These are phyloP conservation scores for Stephania cephalantha DNA, from an alignment of 164 flowering plant species.

Conservation along the genomic window DNA sequence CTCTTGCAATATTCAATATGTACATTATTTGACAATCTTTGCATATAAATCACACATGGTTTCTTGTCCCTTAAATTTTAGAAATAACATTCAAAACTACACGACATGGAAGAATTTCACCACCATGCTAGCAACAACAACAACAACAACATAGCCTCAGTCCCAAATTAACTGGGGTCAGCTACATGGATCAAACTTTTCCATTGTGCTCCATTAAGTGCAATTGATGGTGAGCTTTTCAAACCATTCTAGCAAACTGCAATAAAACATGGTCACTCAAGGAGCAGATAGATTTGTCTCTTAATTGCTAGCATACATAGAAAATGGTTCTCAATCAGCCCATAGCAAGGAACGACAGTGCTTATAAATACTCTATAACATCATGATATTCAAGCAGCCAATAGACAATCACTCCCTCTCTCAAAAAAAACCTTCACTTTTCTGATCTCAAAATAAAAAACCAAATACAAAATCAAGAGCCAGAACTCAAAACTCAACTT, in stretches of 20 bases:
- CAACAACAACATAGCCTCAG: no score
- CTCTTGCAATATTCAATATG: not conserved
- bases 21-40: not conserved
- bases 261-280: not conserved
- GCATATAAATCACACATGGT: not conserved
- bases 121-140: not conserved
- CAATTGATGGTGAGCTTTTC: no score
- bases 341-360: not conserved
- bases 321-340: not conserved
- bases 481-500: not conserved
- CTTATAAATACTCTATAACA: not conserved
- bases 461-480: not conserved
- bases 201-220: no score
- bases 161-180: no score
- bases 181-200: no score
- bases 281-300: not conserved
- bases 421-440: not conserved
- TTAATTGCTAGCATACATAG: not conserved
- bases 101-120: not conserved
- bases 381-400: not conserved
- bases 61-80: not conserved
- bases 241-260: not conserved
- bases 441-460: not conserved
- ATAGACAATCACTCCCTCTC: not conserved
- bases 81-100: not conserved